Base-by-base conservation (phyloP, 306 rosid species). In the Calophaca sinica region DNA sequence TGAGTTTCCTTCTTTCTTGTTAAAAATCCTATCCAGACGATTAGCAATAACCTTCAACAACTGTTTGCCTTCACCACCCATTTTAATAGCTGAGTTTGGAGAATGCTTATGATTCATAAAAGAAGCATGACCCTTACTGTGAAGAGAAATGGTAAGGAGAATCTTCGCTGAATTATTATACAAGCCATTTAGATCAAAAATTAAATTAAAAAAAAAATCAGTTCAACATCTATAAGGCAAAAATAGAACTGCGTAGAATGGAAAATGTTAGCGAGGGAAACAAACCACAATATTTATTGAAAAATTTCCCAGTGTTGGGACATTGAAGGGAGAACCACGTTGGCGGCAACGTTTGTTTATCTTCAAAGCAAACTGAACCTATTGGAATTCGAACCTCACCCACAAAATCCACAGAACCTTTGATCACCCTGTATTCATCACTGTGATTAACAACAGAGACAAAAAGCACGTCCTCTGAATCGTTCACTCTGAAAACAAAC, bases 121-220 rank as follows among this genome's bases (percentile, higher is more conserved):
- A 71, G 72, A 69, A 13, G 71, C 74, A 41, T 67, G 70, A 52
- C 74, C 68, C 79, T 88, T 86, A 64, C 85, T 88, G 46, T 81
- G 92, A 76, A 93, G 80, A 62, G 92, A 91, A 42, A 89, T 49
- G 45, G 90, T 88, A 15, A 93, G 87, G 64, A 89, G 91, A 79
- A 91, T 81, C 83, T 87, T 93, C 76, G 97, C 98, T 93, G 93
- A 69, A 33, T 33, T 2, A 20, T 85, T 12, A 48, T 26, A 72
- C 38, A 58, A 62, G 35, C 20, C 54, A 82, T 72, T 52, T 5
- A 73, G 61, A n/a, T 5, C 41, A 72, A 81, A 14, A 52, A 61
- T 36, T 73, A 68, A 60, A 68, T 12, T 3, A 32, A 32, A 32
- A 2, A 8, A 7, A 54, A 26, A 9, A 60, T 45, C 20, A 63